Base-by-base conservation (phyloP, 2,329 filamentous ascomycete species). In the Diaporthe eres region DNA sequence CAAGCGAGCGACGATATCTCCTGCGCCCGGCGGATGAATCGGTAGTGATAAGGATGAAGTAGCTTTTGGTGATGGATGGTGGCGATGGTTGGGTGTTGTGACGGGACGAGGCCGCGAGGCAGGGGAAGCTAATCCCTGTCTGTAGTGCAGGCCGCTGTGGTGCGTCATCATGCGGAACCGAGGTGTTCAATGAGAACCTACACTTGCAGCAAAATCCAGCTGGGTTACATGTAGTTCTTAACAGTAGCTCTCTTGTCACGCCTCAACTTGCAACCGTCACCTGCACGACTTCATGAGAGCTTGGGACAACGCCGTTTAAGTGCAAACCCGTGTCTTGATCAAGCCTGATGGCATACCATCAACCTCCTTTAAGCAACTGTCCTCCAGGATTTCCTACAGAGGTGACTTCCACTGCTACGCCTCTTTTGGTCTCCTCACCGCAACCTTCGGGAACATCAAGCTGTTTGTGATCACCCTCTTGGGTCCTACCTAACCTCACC, bases 101-200 rank as follows among this genome's bases (percentile, higher is more conserved):
- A 57, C 37, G 57, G 49, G 49, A 55, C 65, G 34, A 39, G n/a
- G 49, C 49, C 65, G 12, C 31, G 34, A 55, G 47, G 65, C 4
- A 70, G 65, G 65, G 34, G 65, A 55, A 55, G 65, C 65, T 70
- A 7, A 70, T 70, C 65, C 65, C 34, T 70, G 65, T 55, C 65
- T 28, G 47, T n/a, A 25, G 13, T 25, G 25, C 28, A 49, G 28
- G 22, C 47, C 44, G 17, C 34, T 53, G 34, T 28, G 31, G 22
- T 68, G 65, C 65, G 65, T 68, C 65, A 68, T 68, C 65, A 42
- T 39, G 47, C 65, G 47, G 47, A 53, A 39, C 42, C 47, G 47
- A 55, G 65, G 65, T 22, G 65, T 42, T 70, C 28, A 15, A 3
- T 7, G 25, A 19, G 47, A 39, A 68, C 65, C 44, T 42, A 7